Evolutionary conservation across 805 yeast species (phyloP).

Genomic region (Saccharomyces jurei): DNA sequence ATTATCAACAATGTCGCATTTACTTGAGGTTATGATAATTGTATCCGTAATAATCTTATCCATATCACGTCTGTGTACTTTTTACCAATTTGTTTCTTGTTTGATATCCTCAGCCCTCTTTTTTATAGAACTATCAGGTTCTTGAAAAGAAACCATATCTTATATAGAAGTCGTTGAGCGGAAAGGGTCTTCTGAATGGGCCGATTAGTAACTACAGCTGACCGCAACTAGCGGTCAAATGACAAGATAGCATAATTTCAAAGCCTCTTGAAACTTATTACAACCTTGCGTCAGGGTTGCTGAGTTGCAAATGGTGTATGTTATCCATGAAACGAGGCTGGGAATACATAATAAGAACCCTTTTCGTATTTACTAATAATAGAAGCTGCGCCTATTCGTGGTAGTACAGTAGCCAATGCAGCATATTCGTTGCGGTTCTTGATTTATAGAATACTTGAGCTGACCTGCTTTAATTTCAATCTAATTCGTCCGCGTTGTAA

Average conservation of each 20-base stretch:
- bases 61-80: background rate
- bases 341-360: background rate
- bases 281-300: no score
- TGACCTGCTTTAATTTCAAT: background rate
- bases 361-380: background rate
- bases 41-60: constrained; percentile 16
- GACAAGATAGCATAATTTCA: background rate
- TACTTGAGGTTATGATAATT: constrained; percentile 16
- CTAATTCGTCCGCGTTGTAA: background rate
- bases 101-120: background rate
- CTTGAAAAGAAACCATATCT: background rate
- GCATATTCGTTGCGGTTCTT: background rate
- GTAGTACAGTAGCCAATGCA: background rate
- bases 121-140: background rate
- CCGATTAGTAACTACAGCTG: background rate
- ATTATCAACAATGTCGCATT: constrained; percentile 4
- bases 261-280: background rate
- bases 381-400: background rate
- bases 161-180: background rate
- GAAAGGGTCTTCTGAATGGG: background rate
- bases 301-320: background rate
- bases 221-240: background rate
- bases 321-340: background rate
- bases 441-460: background rate
- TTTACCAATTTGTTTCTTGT: background rate